Evolutionary conservation across 176 grass and related monocot species (phyloP), one percentile per base, ranked within the genome.

Genomic region (Bromus sterilis): DNA sequence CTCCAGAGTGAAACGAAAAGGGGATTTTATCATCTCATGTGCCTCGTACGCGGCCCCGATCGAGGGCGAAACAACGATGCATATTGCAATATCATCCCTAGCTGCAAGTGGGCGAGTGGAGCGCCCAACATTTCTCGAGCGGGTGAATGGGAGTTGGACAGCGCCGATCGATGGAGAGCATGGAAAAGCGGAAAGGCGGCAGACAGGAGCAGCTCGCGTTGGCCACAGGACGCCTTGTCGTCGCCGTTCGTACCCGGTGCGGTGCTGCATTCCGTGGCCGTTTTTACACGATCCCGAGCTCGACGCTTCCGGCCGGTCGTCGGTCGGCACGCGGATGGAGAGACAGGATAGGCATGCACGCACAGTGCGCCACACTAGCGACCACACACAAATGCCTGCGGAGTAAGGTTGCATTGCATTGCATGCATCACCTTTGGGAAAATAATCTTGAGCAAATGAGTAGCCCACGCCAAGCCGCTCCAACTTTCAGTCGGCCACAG

Each of bases 81-180:
- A 78, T 30, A 41, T 73, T 53, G 18, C 73, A 60, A n/a, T n/a
- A n/a, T n/a, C n/a, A n/a, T n/a, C n/a, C n/a, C n/a, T n/a, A n/a
- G n/a, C n/a, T 78, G 60, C 86, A 78, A 41, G 29, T 82, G 66
- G 73, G 63, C 32, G 55, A 82, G 86, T 83, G 86, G 86, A 78
- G 64, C 32, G 55, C 37, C 73, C 83, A 87, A 70, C 41, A 62
- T 49, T 49, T 79, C 55, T n/a, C 1, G 33, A 9, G 80, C 86
- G 55, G 79, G 56, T 53, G 74, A 83, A 87, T 77, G 55, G 55
- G 86, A 6, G 55, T 3, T 55, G 15, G 79, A 82, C 86, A 87
- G 56, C 79, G 63, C 73, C 40, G 76, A 69, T 34, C 60, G 14
- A 5, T 32, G 29, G 67, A 29, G 24, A n/a, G 42, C 36, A n/a